Conservation (phyloP, 176 grass and related monocot species). For the Cenchrus purpureus region DNA sequence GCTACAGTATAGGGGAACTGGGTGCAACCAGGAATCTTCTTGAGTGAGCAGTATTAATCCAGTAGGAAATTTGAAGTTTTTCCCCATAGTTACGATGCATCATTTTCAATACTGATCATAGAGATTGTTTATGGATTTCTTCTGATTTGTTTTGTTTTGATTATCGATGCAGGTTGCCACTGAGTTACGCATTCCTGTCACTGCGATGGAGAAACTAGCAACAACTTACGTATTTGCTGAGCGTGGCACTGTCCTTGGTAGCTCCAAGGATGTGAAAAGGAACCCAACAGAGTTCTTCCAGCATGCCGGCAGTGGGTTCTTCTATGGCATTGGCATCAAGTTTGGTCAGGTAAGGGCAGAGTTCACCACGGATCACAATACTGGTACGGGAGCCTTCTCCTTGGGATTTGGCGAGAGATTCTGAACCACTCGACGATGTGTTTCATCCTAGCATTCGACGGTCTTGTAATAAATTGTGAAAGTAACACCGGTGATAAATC, state of each 20-base stretch:
- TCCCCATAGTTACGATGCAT: not conserved
- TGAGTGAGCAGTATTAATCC: slow-evolving; percentile 48
- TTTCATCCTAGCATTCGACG: not conserved
- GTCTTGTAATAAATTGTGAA: too few relatives aligned
- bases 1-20: slow-evolving; percentile 51
- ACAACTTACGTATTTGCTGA: slow-evolving; percentile 75
- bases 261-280: slow-evolving; percentile 90
- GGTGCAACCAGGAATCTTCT: slow-evolving; percentile 90
- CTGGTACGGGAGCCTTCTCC: too few relatives aligned
- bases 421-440: not conserved
- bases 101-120: not conserved
- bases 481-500: too few relatives aligned
- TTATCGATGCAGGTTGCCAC: slow-evolving; percentile 56
- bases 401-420: too few relatives aligned
- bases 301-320: slow-evolving; percentile 11
- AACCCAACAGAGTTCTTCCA: slow-evolving; percentile 92
- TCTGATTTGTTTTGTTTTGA: not conserved
- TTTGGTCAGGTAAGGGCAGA: too few relatives aligned
- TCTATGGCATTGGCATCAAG: too few relatives aligned
- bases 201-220: slow-evolving; percentile 51
- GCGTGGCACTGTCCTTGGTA: slow-evolving; percentile 85
- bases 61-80: not conserved
- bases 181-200: slow-evolving; percentile 58
- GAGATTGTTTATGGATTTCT: too few relatives aligned
- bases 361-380: too few relatives aligned